Base-by-base conservation (phyloP, 2,329 filamentous ascomycete genomes). In the Ascochyta lentis region DNA sequence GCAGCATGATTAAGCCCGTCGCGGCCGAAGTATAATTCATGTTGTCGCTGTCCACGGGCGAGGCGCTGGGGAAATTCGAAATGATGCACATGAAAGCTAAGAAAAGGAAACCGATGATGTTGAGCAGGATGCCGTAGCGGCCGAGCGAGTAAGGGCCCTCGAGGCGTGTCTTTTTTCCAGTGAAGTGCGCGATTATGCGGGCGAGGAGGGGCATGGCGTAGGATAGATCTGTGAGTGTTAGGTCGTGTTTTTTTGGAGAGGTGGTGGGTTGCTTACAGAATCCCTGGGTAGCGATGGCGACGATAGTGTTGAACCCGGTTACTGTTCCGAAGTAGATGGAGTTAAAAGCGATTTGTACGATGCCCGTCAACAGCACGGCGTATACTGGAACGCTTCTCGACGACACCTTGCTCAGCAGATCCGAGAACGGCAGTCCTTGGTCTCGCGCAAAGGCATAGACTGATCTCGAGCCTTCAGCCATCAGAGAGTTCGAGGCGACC, bases 1-100 rank as follows among this genome's bases (percentile, higher is more conserved):
- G 74, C 5, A 84, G 56, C 67, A 80, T 83, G 35, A 85, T 80
- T 1, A 83, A 74, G 0, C 83, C 83, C 27, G 85, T 79, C 0
- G 83, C 83, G 0, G 84, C 83, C 22, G 78, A 80, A 0, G 82
- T 85, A 59, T 85, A 85, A 54, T 85, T 86, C 83, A 86, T 86
- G 33, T 83, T 83, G 24, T 82, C 77, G 31, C 76, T 76, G 1
- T 73, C 76, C n/a, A 86, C 82, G 0, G 84, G 84, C 6, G 69
- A 77, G 0, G 77, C 65, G 0, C 76, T 79, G 0, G 84, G 83
- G 52, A 86, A 83, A 53, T 85, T 86, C 65, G 85, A 84, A 0
- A 82, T 83, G 48, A 85, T 81, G 24, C 78, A 79, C 3, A 81
- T 79, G 51, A 86, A 86, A 1, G 82, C 65, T 3, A 86, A 70